Evolutionary conservation across 306 rosid species (phyloP).

Genomic region (Cicer judaicum): DNA sequence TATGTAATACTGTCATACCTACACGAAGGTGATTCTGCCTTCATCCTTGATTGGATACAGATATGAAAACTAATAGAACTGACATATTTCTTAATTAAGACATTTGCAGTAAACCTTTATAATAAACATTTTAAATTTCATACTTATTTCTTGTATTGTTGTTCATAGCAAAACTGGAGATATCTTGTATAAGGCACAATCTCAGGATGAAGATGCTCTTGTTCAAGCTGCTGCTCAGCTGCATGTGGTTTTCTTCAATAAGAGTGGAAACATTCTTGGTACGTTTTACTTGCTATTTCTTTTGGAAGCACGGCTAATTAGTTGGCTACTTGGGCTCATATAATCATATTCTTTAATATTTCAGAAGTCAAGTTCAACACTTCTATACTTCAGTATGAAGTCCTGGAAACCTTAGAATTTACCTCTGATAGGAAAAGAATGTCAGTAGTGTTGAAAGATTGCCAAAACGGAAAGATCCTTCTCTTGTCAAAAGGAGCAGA

Average conservation of each 20-base stretch:
- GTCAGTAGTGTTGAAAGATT: conserved; percentile 89
- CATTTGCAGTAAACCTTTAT: conserved; percentile 19
- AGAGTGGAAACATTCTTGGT: conserved; percentile 77
- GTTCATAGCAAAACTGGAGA: conserved; percentile 79
- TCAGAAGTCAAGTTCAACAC: conserved; percentile 88
- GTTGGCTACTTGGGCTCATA: conserved; percentile 43
- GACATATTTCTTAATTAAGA: conserved; percentile 16
- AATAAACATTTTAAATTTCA: conserved; percentile 19
- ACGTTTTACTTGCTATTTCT: conserved; percentile 41
- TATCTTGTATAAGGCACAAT: conserved; percentile 92
- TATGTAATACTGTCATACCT: conserved; percentile 94
- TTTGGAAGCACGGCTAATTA: conserved; percentile 28
- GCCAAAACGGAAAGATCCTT: conserved; percentile 83
- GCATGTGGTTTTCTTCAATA: conserved; percentile 87
- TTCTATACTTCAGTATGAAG: conserved; percentile 72
- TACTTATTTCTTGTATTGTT: conserved; percentile 41
- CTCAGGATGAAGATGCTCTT: conserved; percentile 99
- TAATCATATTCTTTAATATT: conserved; percentile 44
- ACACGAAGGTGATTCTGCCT: conserved; percentile 67
- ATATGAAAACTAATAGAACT: conserved; percentile 11
- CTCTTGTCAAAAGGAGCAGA: conserved; percentile 97
- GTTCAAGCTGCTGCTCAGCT: conserved; percentile 87
- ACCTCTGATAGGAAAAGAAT: conserved; percentile 98
- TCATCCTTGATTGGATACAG: conserved; percentile 37
- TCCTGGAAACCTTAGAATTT: conserved; percentile 90